Conservation (phyloP, 805 yeast genomes). For the Groenewaldozyma tartarivorans region DNA sequence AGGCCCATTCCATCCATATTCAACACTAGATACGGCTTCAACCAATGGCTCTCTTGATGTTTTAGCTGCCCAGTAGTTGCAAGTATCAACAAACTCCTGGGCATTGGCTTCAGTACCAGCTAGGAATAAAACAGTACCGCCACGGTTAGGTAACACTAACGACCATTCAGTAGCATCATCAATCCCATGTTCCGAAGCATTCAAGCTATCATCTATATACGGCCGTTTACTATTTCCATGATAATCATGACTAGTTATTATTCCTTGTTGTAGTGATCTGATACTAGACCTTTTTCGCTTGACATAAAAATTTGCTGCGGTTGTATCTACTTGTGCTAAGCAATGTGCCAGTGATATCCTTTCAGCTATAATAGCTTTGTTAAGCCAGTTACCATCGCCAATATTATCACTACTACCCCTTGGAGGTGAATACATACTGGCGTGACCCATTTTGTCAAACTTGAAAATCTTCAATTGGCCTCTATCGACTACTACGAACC, state of each 20-base stretch:
- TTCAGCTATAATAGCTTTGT: slow-evolving; percentile 48
- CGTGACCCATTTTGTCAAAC: slow-evolving; percentile 12
- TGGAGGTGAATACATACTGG: neutral
- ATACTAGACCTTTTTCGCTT: too few relatives aligned
- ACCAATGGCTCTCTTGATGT: slow-evolving; percentile 68
- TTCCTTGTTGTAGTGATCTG: too few relatives aligned
- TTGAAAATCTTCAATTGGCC: slow-evolving; percentile 39
- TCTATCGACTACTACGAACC: slow-evolving; percentile 55
- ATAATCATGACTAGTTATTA: neutral
- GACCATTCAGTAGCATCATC: slow-evolving; percentile 37
- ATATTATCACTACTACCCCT: slow-evolving; percentile 12
- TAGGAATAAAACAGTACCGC: slow-evolving; percentile 40
- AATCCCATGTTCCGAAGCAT: slow-evolving; percentile 16
- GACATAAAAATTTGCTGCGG: slow-evolving; percentile 1
- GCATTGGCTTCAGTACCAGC: slow-evolving; percentile 63
- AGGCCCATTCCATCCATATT: slow-evolving; percentile 62
- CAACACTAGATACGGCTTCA: slow-evolving; percentile 58
- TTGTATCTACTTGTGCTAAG: slow-evolving; percentile 30
- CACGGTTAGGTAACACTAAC: slow-evolving; percentile 40
- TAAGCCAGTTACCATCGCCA: slow-evolving; percentile 63
- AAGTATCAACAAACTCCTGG: slow-evolving; percentile 56
- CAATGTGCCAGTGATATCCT: slow-evolving; percentile 39
- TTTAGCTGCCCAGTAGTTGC: slow-evolving; percentile 87
- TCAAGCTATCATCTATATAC: neutral
- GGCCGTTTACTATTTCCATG: neutral